Evolutionary conservation across 2,329 filamentous ascomycete genomes (phyloP).

Genomic region (Paraconiothyrium sp.): DNA sequence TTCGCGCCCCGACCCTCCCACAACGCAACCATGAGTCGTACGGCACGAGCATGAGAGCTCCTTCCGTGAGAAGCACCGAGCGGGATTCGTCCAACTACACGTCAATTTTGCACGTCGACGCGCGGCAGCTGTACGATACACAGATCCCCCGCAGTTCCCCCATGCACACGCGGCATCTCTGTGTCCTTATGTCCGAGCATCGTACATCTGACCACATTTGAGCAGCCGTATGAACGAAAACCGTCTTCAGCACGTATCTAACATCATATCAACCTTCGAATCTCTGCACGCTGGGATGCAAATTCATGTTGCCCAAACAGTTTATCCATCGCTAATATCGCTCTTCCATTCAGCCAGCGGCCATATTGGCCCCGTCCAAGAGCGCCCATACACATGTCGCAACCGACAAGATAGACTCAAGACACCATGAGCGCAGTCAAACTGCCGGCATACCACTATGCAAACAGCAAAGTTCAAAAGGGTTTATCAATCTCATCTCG

Average conservation of each 20-base stretch:
- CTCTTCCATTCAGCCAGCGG: conserved; percentile 5
- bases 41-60: not conserved
- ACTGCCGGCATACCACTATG: not conserved
- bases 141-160: not conserved
- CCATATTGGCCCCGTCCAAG: not conserved
- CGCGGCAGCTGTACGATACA: conserved; percentile 2
- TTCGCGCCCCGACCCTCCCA: not conserved
- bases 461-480: not conserved
- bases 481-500: not conserved
- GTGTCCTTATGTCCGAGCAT: not conserved
- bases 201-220: not conserved
- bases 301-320: not conserved
- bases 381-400: not conserved
- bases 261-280: not conserved
- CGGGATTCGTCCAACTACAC: not conserved
- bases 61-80: not conserved
- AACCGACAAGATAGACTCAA: not conserved
- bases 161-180: not conserved
- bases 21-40: not conserved
- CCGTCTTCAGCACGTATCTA: not conserved
- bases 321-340: not conserved
- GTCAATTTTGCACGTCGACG: not conserved
- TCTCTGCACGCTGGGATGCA: not conserved
- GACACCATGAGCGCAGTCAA: not conserved
- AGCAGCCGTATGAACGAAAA: not conserved